Percentiles rank a stretch among this genome's conserved stretches.
Evolutionary conservation across 805 yeast species (phyloP).

Genomic region (Diddensiella transvaalensis): DNA sequence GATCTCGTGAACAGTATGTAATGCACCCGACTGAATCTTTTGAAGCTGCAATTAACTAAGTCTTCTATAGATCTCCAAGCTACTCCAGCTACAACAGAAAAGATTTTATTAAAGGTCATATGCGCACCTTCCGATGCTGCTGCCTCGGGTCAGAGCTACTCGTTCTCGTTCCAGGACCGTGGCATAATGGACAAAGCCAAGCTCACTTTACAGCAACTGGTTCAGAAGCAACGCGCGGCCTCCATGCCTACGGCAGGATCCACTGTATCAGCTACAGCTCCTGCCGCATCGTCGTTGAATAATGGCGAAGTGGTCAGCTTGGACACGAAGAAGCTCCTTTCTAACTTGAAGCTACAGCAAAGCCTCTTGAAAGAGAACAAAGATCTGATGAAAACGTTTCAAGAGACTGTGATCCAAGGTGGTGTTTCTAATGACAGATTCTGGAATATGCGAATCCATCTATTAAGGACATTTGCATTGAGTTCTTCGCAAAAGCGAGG

Average conservation of each 20-base stretch:
- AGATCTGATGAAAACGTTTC: conserved; percentile 66
- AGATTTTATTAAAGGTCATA: conserved; percentile 63
- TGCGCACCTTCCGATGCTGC: conserved; percentile 20
- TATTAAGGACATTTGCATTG: conserved; percentile 80
- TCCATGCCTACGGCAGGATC: conserved; percentile 3
- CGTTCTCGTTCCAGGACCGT: conserved; percentile 15
- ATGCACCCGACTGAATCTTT: too few relatives aligned
- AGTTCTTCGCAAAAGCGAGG: conserved; percentile 83
- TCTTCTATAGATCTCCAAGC: conserved; percentile 6
- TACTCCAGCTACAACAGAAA: conserved; percentile 41
- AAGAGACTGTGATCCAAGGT: conserved; percentile 72
- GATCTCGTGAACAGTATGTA: conserved; percentile 4
- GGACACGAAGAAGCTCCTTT: conserved; percentile 56
- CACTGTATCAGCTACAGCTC: not conserved
- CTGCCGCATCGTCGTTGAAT: not conserved
- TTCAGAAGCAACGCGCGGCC: conserved; percentile 10
- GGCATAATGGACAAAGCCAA: conserved; percentile 12
- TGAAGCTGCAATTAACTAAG: too few relatives aligned
- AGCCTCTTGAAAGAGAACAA: conserved; percentile 67
- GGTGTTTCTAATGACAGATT: conserved; percentile 78
- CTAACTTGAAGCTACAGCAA: conserved; percentile 76
- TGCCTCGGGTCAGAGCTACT: conserved; percentile 2
- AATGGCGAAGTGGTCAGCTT: conserved; percentile 35
- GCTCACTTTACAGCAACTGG: conserved; percentile 7
- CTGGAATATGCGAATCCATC: conserved; percentile 79